Evolutionary conservation across 768 basidiomycete genomes (phyloP).

Genomic region (Hericium alpestre): DNA sequence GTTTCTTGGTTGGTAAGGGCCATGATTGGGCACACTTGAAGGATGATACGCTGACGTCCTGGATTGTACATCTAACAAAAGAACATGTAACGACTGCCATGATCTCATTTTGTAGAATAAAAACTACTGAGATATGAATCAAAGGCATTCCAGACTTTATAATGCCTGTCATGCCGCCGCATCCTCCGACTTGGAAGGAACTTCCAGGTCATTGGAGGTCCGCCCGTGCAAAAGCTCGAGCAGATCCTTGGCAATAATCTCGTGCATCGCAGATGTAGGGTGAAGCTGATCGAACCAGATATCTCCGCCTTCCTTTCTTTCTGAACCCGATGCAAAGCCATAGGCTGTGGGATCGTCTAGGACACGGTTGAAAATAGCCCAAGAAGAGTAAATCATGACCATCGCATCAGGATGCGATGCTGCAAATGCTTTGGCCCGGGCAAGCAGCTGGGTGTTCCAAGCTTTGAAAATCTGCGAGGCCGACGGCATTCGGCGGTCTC

Average conservation of each 20-base stretch:
- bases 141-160: too few species aligned
- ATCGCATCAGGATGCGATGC: conserved; percentile 33
- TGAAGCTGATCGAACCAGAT: conserved; percentile 47
- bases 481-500: not conserved
- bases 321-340: conserved; percentile 28
- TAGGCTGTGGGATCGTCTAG: conserved; percentile 34
- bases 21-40: too few species aligned
- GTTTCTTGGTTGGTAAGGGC: too few species aligned
- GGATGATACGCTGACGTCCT: too few species aligned
- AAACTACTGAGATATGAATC: not conserved
- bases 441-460: conserved; percentile 38
- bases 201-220: too few species aligned
- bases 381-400: conserved; percentile 39
- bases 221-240: conserved; percentile 25
- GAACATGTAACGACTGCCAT: too few species aligned
- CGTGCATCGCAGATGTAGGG: conserved; percentile 41
- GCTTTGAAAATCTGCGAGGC: conserved; percentile 6
- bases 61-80: too few species aligned
- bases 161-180: too few species aligned
- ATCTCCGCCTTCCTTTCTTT: conserved; percentile 22
- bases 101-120: too few species aligned
- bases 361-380: conserved; percentile 33
- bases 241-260: conserved; percentile 34
- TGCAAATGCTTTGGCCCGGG: conserved; percentile 26
- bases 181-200: too few species aligned